These are phyloP conservation scores for Sphaerulina populicola DNA, from an alignment of 2,329 filamentous ascomycete genomes.

Conservation along the genomic window DNA sequence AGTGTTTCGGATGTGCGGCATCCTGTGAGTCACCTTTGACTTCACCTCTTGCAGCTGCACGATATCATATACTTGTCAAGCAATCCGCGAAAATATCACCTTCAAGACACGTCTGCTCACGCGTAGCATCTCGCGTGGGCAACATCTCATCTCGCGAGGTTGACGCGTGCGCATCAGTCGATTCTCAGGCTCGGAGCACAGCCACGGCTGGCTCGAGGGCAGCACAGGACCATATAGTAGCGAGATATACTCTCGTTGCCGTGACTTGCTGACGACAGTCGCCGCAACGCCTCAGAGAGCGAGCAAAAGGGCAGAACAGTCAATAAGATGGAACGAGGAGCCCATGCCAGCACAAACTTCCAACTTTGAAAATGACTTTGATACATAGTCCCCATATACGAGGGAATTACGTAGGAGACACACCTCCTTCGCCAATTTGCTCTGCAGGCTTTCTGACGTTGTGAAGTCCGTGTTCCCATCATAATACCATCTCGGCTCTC, in stretches of 20 bases:
- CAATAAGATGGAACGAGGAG: background rate
- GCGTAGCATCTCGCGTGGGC: background rate
- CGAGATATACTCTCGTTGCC: too few relatives aligned
- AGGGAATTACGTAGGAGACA: background rate
- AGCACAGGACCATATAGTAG: too few relatives aligned
- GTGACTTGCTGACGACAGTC: too few relatives aligned
- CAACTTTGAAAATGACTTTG: background rate
- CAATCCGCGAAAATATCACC: background rate
- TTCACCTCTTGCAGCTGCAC: slow-evolving; percentile 2
- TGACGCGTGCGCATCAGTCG: slow-evolving; percentile 20
- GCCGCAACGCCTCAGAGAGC: background rate
- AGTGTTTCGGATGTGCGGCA: slow-evolving; percentile 2
- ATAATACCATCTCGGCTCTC: background rate
- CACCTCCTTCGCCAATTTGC: background rate
- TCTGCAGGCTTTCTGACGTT: background rate
- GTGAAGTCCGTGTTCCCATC: background rate
- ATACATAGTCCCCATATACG: too few relatives aligned
- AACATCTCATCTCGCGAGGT: background rate
- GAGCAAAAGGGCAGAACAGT: background rate
- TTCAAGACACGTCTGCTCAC: background rate
- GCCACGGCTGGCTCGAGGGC: too few relatives aligned
- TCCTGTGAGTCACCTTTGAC: slow-evolving; percentile 19
- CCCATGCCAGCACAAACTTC: background rate
- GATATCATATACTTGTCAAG: background rate
- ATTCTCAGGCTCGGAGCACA: background rate